Base-by-base conservation (phyloP, 495 filamentous ascomycete genomes). In the Daldinia childiae region DNA sequence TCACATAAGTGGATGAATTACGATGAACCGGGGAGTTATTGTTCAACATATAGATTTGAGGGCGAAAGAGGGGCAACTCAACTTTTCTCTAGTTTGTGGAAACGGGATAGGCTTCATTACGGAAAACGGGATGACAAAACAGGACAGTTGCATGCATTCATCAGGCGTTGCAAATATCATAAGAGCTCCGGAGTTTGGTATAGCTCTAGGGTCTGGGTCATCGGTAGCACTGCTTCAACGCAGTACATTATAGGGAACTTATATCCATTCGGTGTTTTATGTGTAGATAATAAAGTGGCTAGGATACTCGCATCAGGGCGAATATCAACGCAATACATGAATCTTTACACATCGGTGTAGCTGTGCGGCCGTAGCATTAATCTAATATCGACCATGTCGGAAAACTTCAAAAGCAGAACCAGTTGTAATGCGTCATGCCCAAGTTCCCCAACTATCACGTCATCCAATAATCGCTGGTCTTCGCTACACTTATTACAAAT, bases 141-240 rank as follows among this genome's bases (percentile, higher is more conserved):
- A 29, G 63, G 58, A 72, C 62, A 58, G 67, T 77, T 77, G 75
- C 75, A 77, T 77, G 73, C 75, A 77, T 77, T 77, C 75, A 77
- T 77, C 75, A 77, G 75, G 75, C 75, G 75, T 77, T 77, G 75
- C 75, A 77, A 77, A 72, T 71, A 74, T 68, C 65, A 73, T 61
- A 52, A 68, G 71, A 68, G 71, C 71, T 74, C 62, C 26, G 71
- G 67, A 71, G 71, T 74, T 74, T 58, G 71, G 67, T 71, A 70
- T 19, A 67, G 63, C 71, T 74, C 71, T 63, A n/a, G 41, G 67
- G 45, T 71, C 63, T 50, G 63, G 71, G 67, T 64, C 58, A 64
- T 64, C 71, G 63, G 67, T 63, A 67, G 63, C 39, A 68, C 67
- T 58, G 71, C 71, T 74, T 74, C 71, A 74, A 74, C 71, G 71